Evolutionary conservation across 495 filamentous ascomycete species (phyloP), one percentile per base, ranked within the genome.

Genomic region (Trichocladium antarcticum): DNA sequence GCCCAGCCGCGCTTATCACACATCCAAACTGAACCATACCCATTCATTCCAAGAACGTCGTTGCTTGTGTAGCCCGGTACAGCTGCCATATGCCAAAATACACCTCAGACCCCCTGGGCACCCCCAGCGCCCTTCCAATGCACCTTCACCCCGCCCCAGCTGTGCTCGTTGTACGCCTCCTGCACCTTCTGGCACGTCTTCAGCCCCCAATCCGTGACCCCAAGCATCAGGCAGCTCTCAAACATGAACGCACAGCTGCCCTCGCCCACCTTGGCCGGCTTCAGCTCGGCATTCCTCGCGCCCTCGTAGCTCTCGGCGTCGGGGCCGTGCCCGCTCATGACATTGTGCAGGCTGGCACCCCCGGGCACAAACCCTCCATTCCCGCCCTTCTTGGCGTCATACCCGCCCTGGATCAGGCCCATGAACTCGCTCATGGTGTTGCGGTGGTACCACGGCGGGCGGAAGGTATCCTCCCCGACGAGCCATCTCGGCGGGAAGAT

Each of bases 181-280:
- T 95, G 89, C 32, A 93, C 83, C 72, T 90, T 93, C 57, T 76
- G 71, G 56, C 88, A 94, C 38, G 74, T 81, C 65, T 85, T 82
- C 44, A 94, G 65, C 0, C 87, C 89, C 89, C 89, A 95, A 54
- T 90, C 85, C 14, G 88, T 93, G 12, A 94, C 87, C 4, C 89
- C 89, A 9, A 95, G 77, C 89, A 94, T 93, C 35, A 87, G 63
- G 51, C 74, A 77, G 59, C 82, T 86, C 68, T 72, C 74, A 55
- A 72, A 76, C 78, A 89, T 89, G 53, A 81, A 79, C 24, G 78
- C 78, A 55, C 78, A 79, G 52, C 75, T 78, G 17, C 74, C 75
- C 44, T 65, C 72, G 1, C 78, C 78, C 5, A 79, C 72, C 59
- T 78, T 72, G 7, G 45, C 49, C 1, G 78, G 77, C 49, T 64